A percentile compares a stretch with the other conserved stretches of the same genome.
Evolutionary conservation across 208 protist species (phyloP).

Genomic region (Wallacemonas sp.): DNA sequence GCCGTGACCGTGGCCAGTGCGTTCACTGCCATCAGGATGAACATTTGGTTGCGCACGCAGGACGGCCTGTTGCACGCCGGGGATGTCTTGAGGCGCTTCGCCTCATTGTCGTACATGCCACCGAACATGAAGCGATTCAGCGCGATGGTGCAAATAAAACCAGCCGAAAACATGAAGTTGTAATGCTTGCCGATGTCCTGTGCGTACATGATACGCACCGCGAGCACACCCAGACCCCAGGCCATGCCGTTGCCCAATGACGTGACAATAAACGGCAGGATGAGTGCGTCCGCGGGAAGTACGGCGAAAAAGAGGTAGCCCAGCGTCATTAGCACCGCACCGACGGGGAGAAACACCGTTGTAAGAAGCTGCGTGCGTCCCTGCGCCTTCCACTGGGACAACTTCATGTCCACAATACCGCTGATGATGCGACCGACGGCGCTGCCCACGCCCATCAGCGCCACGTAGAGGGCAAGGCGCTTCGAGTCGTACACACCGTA

Average conservation of each 20-base stretch:
- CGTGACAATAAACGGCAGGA: slow-evolving; percentile 63
- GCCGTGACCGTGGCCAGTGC: slow-evolving; percentile 29
- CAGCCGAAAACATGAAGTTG: slow-evolving; percentile 75
- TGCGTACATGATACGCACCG: slow-evolving; percentile 61
- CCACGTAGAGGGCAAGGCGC: slow-evolving; percentile 48
- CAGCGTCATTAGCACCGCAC: slow-evolving; percentile 32
- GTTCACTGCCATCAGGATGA: slow-evolving; percentile 74
- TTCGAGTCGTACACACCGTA: slow-evolving; percentile 32
- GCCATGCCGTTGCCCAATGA: slow-evolving; percentile 57
- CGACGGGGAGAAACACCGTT: slow-evolving; percentile 57
- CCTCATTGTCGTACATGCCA: slow-evolving; percentile 68
- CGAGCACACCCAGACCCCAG: slow-evolving; percentile 55
- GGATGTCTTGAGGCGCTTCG: slow-evolving; percentile 13
- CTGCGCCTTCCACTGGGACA: slow-evolving; percentile 24
- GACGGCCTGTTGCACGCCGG: slow-evolving; percentile 44
- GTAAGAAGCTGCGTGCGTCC: slow-evolving; percentile 35
- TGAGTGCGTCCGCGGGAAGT: slow-evolving; percentile 38
- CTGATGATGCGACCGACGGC: slow-evolving; percentile 60
- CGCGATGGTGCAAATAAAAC: slow-evolving; percentile 61
- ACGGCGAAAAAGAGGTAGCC: slow-evolving; percentile 67
- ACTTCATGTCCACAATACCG: slow-evolving; percentile 55
- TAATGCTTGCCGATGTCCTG: slow-evolving; percentile 82
- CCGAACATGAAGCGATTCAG: slow-evolving; percentile 87
- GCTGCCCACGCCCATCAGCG: slow-evolving; percentile 70
- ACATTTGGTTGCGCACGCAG: slow-evolving; percentile 68